phyloP scores from a whole-genome alignment of 208 protist species.

The Trypanosoma conorhini region DNA sequence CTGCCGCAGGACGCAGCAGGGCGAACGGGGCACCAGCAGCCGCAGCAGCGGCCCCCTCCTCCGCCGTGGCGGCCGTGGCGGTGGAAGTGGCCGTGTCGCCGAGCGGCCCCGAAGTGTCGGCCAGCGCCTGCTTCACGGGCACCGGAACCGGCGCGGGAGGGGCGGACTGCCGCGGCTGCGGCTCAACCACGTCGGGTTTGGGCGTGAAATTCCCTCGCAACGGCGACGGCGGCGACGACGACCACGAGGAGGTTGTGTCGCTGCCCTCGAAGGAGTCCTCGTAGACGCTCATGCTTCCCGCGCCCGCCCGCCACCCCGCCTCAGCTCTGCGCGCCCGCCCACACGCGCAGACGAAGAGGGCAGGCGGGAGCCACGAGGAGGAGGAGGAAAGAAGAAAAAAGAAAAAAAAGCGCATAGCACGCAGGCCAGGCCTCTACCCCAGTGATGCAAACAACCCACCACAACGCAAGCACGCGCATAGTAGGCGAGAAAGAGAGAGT shows the following conservation, averaged over 20 bases:
- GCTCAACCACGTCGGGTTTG: neutral
- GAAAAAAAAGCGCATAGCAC: neutral
- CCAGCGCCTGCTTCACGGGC: slow-evolving; percentile 11
- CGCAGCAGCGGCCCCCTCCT: neutral
- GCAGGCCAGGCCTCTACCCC: neutral
- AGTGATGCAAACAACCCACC: slow-evolving; percentile 8
- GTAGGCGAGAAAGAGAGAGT: slow-evolving; percentile 2
- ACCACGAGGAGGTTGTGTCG: slow-evolving; percentile 28
- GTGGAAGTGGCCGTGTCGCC: neutral
- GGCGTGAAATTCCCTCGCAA: neutral
- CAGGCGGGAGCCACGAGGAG: neutral
- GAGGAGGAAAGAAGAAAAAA: neutral
- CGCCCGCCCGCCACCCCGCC: too few species aligned
- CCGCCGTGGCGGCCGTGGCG: too few species aligned
- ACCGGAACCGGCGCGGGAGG: slow-evolving; percentile 31
- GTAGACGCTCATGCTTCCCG: slow-evolving; percentile 61
- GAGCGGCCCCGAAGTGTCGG: neutral
- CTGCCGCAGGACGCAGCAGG: neutral
- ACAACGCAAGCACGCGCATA: neutral
- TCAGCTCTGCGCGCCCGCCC: neutral
- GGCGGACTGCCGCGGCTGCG: neutral
- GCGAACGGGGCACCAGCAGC: neutral
- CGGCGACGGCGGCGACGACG: slow-evolving; percentile 1
- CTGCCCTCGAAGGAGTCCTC: slow-evolving; percentile 64
- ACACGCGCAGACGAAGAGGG: slow-evolving; percentile 1